Evolutionary conservation across 1,284 basidiomycete genomes (phyloP).

Genomic region (Chalciporus piperatoides): DNA sequence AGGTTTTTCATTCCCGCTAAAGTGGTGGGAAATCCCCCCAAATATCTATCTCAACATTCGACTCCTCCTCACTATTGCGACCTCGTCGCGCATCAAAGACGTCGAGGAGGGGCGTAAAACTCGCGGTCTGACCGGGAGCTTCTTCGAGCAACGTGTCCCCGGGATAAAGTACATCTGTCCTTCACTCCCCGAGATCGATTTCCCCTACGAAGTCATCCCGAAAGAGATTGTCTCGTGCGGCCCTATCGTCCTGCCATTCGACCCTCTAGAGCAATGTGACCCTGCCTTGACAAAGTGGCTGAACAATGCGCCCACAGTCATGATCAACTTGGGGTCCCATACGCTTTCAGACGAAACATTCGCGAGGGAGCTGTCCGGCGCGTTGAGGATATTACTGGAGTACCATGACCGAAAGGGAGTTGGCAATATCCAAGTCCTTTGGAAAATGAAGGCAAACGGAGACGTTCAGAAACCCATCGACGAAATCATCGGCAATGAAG

Average conservation of each 20-base stretch:
- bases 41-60: conserved; percentile 4
- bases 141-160: not conserved
- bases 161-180: not conserved
- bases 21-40: conserved; percentile 1
- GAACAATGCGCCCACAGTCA: not conserved
- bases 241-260: not conserved
- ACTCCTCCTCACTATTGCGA: not conserved
- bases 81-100: not conserved
- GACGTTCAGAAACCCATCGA: not conserved
- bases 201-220: not conserved
- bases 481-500: not conserved
- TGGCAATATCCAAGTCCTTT: conserved; percentile 2
- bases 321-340: conserved; percentile 5
- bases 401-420: not conserved
- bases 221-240: conserved; percentile 2
- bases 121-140: not conserved
- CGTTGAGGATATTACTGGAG: not conserved
- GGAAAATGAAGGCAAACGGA: conserved; percentile 1
- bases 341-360: not conserved
- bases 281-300: not conserved
- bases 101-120: not conserved
- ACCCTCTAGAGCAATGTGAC: conserved; percentile 2
- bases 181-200: not conserved
- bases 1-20: conserved; percentile 3
- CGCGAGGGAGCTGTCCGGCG: not conserved